Evolutionary conservation across 768 basidiomycete genomes (phyloP).

Genomic region (Tulasnella sp.): DNA sequence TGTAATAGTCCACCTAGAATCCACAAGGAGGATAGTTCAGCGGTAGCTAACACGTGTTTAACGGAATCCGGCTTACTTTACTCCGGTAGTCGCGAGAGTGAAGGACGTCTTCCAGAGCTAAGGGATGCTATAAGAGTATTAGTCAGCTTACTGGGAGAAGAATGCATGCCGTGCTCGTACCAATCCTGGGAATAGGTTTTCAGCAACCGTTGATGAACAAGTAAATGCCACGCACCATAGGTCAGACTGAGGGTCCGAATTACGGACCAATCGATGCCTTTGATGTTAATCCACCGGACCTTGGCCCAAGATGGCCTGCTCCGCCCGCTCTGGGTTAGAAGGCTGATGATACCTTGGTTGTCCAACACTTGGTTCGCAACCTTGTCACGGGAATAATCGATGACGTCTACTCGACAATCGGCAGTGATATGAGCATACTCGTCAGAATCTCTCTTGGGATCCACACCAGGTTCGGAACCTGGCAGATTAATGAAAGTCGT

Average conservation of each 20-base stretch:
- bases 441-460: background rate
- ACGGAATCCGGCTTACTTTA: background rate
- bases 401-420: constrained; percentile 24
- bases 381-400: constrained; percentile 18
- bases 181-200: background rate
- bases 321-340: background rate
- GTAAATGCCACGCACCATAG: constrained; percentile 21
- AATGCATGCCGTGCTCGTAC: background rate
- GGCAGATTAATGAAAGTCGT: constrained; percentile 5
- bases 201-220: background rate
- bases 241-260: constrained; percentile 18
- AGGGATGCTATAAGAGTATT: constrained; percentile 31
- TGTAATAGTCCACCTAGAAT: constrained; percentile 32
- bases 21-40: background rate
- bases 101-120: constrained; percentile 36
- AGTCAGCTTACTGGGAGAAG: background rate
- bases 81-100: constrained; percentile 30
- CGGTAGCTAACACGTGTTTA: constrained; percentile 24
- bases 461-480: constrained; percentile 24
- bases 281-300: constrained; percentile 27
- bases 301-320: background rate
- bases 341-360: constrained; percentile 21
- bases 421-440: constrained; percentile 26
- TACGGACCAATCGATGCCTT: constrained; percentile 23
- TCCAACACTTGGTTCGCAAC: constrained; percentile 8